Conservation (phyloP, 129 eudicot species). For the Pulicaria dysenterica region DNA sequence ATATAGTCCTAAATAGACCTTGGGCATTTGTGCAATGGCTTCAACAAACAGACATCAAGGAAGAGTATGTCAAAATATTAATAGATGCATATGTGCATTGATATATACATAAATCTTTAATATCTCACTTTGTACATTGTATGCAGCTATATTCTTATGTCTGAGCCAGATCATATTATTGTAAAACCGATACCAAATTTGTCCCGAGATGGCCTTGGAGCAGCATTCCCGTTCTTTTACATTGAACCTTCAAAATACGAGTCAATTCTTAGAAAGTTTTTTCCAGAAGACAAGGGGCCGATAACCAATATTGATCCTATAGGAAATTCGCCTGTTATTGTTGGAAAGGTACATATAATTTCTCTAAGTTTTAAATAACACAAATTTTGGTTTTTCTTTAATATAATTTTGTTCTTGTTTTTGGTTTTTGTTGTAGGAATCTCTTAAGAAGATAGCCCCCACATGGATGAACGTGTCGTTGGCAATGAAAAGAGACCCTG, state of each 20-base stretch:
- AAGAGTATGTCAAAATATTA: constrained; percentile 72
- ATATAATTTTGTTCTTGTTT: neutral
- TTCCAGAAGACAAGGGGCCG: constrained; percentile 88
- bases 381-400: neutral
- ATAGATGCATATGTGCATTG: neutral
- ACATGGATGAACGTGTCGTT: constrained; percentile 98
- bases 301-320: constrained; percentile 94
- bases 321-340: constrained; percentile 97
- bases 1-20: constrained; percentile 95
- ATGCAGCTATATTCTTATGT: constrained; percentile 93
- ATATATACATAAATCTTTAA: constrained; percentile 7
- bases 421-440: constrained; percentile 55
- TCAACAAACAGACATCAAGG: constrained; percentile 81
- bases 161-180: constrained; percentile 96
- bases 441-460: constrained; percentile 90
- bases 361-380: neutral
- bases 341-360: constrained; percentile 65
- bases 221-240: constrained; percentile 96
- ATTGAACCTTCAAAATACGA: constrained; percentile 95
- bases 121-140: neutral
- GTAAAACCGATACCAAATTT: constrained; percentile 98
- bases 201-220: constrained; percentile 82
- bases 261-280: constrained; percentile 68
- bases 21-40: constrained; percentile 99
- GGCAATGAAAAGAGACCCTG: constrained; percentile 95